phyloP scores from a whole-genome alignment of 1,139 yeast species.

The Pichia sp. region DNA sequence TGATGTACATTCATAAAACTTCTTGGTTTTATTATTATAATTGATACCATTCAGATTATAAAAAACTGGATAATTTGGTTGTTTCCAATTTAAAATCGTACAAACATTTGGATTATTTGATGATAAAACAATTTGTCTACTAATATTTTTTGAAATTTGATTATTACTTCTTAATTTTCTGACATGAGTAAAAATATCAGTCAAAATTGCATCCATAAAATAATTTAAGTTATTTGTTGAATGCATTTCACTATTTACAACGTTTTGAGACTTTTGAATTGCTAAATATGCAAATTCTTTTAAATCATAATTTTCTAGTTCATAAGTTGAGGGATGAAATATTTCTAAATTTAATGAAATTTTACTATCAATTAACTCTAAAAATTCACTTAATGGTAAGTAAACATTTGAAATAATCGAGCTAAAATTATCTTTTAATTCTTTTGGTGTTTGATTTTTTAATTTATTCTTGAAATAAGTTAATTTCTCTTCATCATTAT shows the following conservation, averaged over 20 bases:
- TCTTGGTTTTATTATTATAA: constrained; percentile 29
- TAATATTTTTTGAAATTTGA: constrained; percentile 16
- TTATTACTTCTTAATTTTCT: constrained; percentile 38
- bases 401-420: constrained; percentile 34
- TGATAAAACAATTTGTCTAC: constrained; percentile 70
- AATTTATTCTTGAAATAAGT: constrained; percentile 25
- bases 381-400: constrained; percentile 58
- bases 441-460: constrained; percentile 25
- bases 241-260: neutral
- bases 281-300: constrained; percentile 19
- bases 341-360: constrained; percentile 74
- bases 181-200: constrained; percentile 73
- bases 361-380: constrained; percentile 47
- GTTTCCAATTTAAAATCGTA: constrained; percentile 94
- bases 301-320: constrained; percentile 25
- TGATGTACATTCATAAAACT: constrained; percentile 33
- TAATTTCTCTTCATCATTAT: constrained; percentile 35
- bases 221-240: constrained; percentile 46
- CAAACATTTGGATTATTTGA: constrained; percentile 86
- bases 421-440: constrained; percentile 16
- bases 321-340: constrained; percentile 61
- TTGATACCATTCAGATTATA: constrained; percentile 68
- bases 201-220: constrained; percentile 69
- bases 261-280: constrained; percentile 16
- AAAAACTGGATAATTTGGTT: constrained; percentile 94